Evolutionary conservation across 306 rosid species (phyloP), one percentile per base, ranked within the genome.

Genomic region (Canavalia gladiata): DNA sequence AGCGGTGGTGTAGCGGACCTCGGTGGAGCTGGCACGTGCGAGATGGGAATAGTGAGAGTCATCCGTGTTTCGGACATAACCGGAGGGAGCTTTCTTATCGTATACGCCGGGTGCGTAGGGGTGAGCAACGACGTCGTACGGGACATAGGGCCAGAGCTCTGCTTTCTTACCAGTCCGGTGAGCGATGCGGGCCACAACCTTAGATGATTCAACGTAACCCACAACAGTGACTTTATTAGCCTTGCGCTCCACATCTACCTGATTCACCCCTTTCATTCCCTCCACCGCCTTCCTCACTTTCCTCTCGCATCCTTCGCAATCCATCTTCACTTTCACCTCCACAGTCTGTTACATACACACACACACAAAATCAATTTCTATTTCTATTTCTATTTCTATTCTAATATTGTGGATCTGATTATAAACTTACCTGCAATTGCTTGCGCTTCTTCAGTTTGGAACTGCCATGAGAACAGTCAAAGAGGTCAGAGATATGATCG

Each of bases 221-320:
- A 54, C 31, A 13, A 94, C 98, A 0, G 98, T 94, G 0, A 94
- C 89, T 71, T 94, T 94, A 87, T 56, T 56, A 1, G 91, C 88
- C 77, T 91, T 94, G 2, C 95, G 85, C 67, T 94, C 95, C 3
- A 94, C 79, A 2, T 79, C 84, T 6, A 94, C 97, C 2, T 87
- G 72, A 55, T 49, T 74, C 65, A 94, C 98, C 0, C 98, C 98
- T 65, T 87, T 94, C 98, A 94, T 94, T n/a, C 97, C 98, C 29
- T 89, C 94, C 80, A 94, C 86, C 2, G 98, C 78, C 13, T 77
- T 91, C 86, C 41, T 84, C 80, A 94, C 97, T 72, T 82, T 91
- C 82, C 97, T 84, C 92, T 91, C 98, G 82, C 98, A 94, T 1
- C 98, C 98, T 72, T 94, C 98, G 77, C 98, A 94, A 87, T 94